Base-by-base conservation (phyloP, 2,329 filamentous ascomycete species). In the Verticillium albo-atrum region DNA sequence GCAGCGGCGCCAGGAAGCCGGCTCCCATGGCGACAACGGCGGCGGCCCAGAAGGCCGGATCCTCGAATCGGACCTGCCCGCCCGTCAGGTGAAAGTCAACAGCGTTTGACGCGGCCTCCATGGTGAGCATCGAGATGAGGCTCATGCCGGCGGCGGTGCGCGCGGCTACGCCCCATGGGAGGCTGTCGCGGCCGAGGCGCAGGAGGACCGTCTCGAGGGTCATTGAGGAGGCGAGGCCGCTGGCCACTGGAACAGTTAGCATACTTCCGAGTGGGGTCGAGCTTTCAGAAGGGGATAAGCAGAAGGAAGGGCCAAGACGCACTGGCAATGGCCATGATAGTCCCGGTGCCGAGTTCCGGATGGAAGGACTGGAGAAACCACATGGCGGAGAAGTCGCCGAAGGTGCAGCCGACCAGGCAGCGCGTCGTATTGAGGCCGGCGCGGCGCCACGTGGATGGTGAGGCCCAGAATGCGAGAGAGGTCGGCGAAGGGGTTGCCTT, bases 121-220 rank as follows among this genome's bases (percentile, higher is more conserved):
- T 86, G 0, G 82, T 80, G 2, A 84, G 10, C 83, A 85, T 85
- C 0, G 82, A 85, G 10, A 85, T 78, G 54, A 84, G 69, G 60
- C 82, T 85, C 83, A 85, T 86, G 1, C 83, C 83, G 25, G 79
- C 77, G 0, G 83, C 83, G 0, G 82, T 85, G 52, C 73, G 79
- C 3, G 72, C 74, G 0, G 83, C 82, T 1, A 64, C 65, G 0
- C 65, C 59, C 81, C 80, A 84, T 7, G 54, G 20, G 0, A 85
- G 68, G 7, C 70, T 66, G 57, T 85, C 82, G 1, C 72, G 73
- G 1, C 82, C 82, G 1, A 74, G 64, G 1, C 74, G 75, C 2
- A 85, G 76, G 3, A 85, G 72, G 1, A 77, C 64, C 0, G 82
- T 85, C 65, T 86, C 82, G 0, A 85, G 74, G 0, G 79, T 62